These are phyloP conservation scores for Epichloe amarillans DNA, from an alignment of 2,329 filamentous ascomycete genomes.

Conservation along the genomic window DNA sequence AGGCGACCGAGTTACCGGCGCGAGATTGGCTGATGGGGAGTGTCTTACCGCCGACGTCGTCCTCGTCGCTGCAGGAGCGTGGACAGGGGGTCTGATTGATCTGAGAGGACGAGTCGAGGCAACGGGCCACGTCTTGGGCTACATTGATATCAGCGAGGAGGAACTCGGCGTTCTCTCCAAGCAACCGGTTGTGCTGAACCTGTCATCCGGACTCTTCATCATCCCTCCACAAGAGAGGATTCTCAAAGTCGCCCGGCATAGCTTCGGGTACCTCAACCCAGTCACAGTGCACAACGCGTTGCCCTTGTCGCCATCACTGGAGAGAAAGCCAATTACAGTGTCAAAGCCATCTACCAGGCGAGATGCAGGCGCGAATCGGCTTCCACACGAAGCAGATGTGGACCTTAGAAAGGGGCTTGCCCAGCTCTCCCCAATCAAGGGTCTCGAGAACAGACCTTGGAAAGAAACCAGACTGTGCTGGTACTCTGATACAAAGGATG, in stretches of 20 bases:
- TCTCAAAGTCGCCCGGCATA: slow-evolving; percentile 60
- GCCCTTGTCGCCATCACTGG: slow-evolving; percentile 15
- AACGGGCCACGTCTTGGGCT: slow-evolving; percentile 71
- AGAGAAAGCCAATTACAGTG: slow-evolving; percentile 18
- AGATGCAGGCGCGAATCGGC: slow-evolving; percentile 28
- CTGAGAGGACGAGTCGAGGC: slow-evolving; percentile 63
- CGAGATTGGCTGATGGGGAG: slow-evolving; percentile 20
- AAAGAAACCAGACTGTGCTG: slow-evolving; percentile 53
- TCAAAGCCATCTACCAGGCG: slow-evolving; percentile 24
- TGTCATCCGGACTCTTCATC: slow-evolving; percentile 59
- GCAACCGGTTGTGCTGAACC: slow-evolving; percentile 61
- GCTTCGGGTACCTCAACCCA: slow-evolving; percentile 52
- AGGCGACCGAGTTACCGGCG: slow-evolving; percentile 39
- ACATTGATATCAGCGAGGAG: slow-evolving; percentile 56
- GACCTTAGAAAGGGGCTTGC: slow-evolving; percentile 48
- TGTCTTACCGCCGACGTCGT: slow-evolving; percentile 51
- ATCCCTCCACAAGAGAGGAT: slow-evolving; percentile 50
- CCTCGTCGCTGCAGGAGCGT: slow-evolving; percentile 75
- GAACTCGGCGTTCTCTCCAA: slow-evolving; percentile 54
- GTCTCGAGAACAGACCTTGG: slow-evolving; percentile 47
- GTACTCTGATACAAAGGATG: slow-evolving; percentile 62
- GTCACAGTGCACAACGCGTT: slow-evolving; percentile 21
- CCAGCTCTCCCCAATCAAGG: slow-evolving; percentile 43
- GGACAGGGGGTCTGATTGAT: slow-evolving; percentile 68
- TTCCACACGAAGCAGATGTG: slow-evolving; percentile 46